These are phyloP conservation scores for Amaranthus hypochondriacus DNA, from an alignment of 148 eudicot species.

Conservation along the genomic window DNA sequence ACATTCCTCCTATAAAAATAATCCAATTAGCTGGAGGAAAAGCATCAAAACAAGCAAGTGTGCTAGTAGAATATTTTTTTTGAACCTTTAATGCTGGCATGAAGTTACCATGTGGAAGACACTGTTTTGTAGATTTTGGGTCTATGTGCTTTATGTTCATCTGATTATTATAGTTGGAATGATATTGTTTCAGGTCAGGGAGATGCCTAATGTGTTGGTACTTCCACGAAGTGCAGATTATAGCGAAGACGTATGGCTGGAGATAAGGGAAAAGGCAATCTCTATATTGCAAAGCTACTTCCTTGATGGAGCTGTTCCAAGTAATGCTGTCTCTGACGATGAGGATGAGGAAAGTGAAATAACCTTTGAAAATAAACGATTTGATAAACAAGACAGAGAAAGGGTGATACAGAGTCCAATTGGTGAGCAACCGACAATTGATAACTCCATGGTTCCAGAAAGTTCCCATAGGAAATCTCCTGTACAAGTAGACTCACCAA, in stretches of 20 bases:
- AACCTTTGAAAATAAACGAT: slow-evolving; percentile 48
- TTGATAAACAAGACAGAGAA: slow-evolving; percentile 39
- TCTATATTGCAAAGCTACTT: slow-evolving; percentile 78
- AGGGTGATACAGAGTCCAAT: slow-evolving; percentile 45
- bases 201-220: slow-evolving; percentile 98
- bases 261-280: slow-evolving; percentile 88
- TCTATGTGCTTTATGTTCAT: background rate
- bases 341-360: slow-evolving; percentile 75
- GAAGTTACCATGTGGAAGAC: background rate
- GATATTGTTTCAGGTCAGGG: slow-evolving; percentile 60
- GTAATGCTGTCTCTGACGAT: slow-evolving; percentile 75
- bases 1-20: too few relatives aligned
- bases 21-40: too few relatives aligned
- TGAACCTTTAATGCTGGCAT: background rate
- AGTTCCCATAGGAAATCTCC: slow-evolving; percentile 48
- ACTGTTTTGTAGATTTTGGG: background rate
- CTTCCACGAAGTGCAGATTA: slow-evolving; percentile 99
- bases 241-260: slow-evolving; percentile 99
- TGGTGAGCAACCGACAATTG: slow-evolving; percentile 41
- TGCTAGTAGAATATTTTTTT: too few relatives aligned
- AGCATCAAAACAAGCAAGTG: too few relatives aligned
- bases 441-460: slow-evolving; percentile 42
- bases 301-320: slow-evolving; percentile 67
- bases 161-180: background rate
- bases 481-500: slow-evolving; percentile 47